Conservation (phyloP, 108 stramenopile species). For the Nitzschia putrida region DNA sequence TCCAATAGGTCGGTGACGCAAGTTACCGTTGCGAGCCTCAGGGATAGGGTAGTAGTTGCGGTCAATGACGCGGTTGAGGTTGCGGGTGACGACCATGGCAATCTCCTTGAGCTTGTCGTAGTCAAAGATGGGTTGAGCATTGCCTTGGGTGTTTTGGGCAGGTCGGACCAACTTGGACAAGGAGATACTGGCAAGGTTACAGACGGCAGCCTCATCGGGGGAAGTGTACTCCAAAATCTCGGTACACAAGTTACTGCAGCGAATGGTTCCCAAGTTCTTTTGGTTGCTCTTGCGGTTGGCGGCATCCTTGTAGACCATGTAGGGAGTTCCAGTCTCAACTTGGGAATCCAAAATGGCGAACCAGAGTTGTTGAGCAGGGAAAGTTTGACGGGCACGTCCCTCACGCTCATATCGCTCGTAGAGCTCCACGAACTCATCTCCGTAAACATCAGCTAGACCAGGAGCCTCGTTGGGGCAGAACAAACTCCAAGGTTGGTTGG, state of each 20-base stretch:
- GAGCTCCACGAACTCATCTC: conserved; percentile 90
- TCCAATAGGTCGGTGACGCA: conserved; percentile 98
- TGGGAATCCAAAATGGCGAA: conserved; percentile 97
- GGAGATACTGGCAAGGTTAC: conserved; percentile 97
- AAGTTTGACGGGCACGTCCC: conserved; percentile 86
- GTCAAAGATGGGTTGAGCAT: conserved; percentile 73
- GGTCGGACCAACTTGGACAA: conserved; percentile 88
- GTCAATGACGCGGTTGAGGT: conserved; percentile 98
- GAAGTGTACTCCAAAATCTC: conserved; percentile 99
- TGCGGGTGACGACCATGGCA: conserved; percentile 92
- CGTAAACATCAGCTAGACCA: conserved; percentile 89
- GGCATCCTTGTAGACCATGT: conserved; percentile 99
- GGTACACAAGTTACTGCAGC: conserved; percentile 96
- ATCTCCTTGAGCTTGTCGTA: conserved; percentile 84
- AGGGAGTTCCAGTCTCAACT: conserved; percentile 99
- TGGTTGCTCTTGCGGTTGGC: conserved; percentile 99
- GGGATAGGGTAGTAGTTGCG: conserved; percentile 96
- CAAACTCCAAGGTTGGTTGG: conserved; percentile 90
- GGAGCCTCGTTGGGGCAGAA: conserved; percentile 98
- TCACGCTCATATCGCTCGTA: conserved; percentile 95
- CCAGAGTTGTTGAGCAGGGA: conserved; percentile 97
- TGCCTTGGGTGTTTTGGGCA: conserved; percentile 19
- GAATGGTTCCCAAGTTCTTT: conserved; percentile 97
- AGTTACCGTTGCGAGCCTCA: conserved; percentile 87
- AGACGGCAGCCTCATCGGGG: conserved; percentile 98